Evolutionary conservation across 495 filamentous ascomycete species (phyloP).

Genomic region (Hypoxylon lienhwacheense): DNA sequence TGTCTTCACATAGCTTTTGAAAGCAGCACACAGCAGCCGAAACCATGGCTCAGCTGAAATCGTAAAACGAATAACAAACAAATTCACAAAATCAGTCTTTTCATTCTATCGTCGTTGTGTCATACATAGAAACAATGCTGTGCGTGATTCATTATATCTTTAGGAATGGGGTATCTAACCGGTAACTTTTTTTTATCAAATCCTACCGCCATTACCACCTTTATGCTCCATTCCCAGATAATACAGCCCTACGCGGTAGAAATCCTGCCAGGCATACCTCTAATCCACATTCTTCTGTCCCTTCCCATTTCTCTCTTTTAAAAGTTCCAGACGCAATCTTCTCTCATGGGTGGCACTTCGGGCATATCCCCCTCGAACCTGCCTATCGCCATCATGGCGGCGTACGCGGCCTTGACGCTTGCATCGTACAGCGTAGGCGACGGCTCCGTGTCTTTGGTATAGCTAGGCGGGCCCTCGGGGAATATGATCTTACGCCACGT

Average conservation of each 20-base stretch:
- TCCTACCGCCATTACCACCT: slow-evolving; percentile 1
- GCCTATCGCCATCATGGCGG: slow-evolving; percentile 60
- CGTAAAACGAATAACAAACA: no score
- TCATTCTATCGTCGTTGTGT: neutral
- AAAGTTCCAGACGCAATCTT: slow-evolving; percentile 73
- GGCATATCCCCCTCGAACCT: slow-evolving; percentile 68
- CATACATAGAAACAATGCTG: neutral
- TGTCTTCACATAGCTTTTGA: no score
- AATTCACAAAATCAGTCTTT: slow-evolving; percentile 2
- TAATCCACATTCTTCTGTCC: neutral
- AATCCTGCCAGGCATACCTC: no score
- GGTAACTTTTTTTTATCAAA: neutral
- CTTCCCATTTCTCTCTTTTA: slow-evolving; percentile 33
- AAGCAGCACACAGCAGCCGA: no score
- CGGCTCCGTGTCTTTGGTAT: slow-evolving; percentile 56
- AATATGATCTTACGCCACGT: slow-evolving; percentile 64
- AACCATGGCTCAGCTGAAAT: no score
- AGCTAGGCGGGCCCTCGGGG: slow-evolving; percentile 66
- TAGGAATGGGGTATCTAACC: slow-evolving; percentile 29
- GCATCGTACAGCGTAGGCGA: slow-evolving; percentile 50
- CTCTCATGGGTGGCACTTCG: slow-evolving; percentile 68
- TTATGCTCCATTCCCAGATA: neutral
- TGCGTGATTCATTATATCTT: slow-evolving; percentile 6
- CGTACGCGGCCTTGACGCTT: slow-evolving; percentile 57
- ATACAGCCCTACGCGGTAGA: neutral